phyloP scores from a whole-genome alignment of 495 filamentous ascomycete genomes.

The Penicillium canescens region DNA sequence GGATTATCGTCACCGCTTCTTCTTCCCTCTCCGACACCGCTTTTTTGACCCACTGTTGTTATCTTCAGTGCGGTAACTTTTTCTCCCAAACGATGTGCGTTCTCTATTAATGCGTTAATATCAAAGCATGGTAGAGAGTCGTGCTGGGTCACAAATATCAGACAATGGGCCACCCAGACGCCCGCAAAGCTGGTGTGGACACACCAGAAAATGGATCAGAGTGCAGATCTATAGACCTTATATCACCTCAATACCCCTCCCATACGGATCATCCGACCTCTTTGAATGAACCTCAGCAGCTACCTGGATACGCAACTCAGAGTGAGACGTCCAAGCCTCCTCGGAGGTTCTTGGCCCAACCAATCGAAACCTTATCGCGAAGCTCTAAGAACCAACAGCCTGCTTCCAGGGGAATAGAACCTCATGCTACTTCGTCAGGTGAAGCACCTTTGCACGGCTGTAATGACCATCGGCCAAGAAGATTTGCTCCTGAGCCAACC shows the following conservation, averaged over 20 bases:
- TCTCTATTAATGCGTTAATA: not conserved
- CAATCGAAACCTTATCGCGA: constrained; percentile 66
- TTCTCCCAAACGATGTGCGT: not conserved
- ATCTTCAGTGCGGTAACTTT: not conserved
- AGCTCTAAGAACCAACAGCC: constrained; percentile 48
- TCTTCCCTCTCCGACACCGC: not conserved
- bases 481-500: constrained; percentile 29
- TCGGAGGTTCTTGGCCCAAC: constrained; percentile 55
- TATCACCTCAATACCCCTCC: not conserved
- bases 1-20: too few relatives aligned
- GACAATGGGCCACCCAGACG: constrained; percentile 1
- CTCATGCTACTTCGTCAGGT: constrained; percentile 1
- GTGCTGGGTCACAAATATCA: not conserved
- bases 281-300: not conserved
- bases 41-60: constrained; percentile 1
- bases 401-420: constrained; percentile 1
- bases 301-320: not conserved
- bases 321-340: not conserved
- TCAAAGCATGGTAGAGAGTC: not conserved
- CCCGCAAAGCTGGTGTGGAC: not conserved
- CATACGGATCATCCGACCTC: not conserved
- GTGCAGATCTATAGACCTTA: not conserved
- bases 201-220: not conserved
- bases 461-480: constrained; percentile 14
- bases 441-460: constrained; percentile 6